Conservation (phyloP, 2,329 filamentous ascomycete species). For the Neonectria ditissima region DNA sequence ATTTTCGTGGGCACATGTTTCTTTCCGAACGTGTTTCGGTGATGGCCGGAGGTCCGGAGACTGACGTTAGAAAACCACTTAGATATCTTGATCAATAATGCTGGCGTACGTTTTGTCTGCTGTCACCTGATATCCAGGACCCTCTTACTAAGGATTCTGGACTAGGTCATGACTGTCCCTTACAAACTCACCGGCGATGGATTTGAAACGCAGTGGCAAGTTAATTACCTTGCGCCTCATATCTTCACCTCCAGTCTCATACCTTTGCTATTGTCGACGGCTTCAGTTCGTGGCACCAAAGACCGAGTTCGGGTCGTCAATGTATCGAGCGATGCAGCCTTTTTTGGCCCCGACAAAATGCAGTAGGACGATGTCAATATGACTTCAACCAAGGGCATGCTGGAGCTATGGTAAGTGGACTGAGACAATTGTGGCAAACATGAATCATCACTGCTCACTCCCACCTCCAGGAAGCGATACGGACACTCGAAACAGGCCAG, state of each 20-base stretch:
- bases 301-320: constrained; percentile 41
- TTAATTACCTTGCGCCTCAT: constrained; percentile 39
- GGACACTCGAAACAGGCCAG: constrained; percentile 40
- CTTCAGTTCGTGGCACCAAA: constrained; percentile 18
- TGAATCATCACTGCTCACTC: background rate
- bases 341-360: constrained; percentile 34
- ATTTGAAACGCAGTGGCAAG: constrained; percentile 39
- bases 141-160: constrained; percentile 35
- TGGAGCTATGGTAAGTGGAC: constrained; percentile 31
- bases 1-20: no score
- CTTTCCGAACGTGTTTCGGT: no score
- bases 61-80: constrained; percentile 31
- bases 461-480: constrained; percentile 29
- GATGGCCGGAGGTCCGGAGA: no score
- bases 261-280: constrained; percentile 31
- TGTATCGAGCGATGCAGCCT: constrained; percentile 40
- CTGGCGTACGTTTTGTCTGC: constrained; percentile 8
- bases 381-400: constrained; percentile 29
- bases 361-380: constrained; percentile 41
- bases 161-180: constrained; percentile 38
- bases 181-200: constrained; percentile 39
- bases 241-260: constrained; percentile 35
- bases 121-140: background rate
- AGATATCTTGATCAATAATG: constrained; percentile 32
- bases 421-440: accelerated